Evolutionary conservation across 73 alveolate species (phyloP).

Genomic region (Tetrahymena elliotti): DNA sequence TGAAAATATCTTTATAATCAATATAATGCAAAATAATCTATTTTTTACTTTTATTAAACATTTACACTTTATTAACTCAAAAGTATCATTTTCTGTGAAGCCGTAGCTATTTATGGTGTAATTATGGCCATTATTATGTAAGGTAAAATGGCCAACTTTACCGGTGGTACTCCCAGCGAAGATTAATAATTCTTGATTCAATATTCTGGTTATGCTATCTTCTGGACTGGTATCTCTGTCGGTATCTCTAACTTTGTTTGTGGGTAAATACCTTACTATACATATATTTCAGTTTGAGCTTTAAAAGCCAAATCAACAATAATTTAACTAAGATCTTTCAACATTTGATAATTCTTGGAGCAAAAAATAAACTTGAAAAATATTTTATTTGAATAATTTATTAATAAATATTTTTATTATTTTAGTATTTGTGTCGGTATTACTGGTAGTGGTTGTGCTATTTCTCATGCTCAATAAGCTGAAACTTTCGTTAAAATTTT

Average conservation of each 20-base stretch:
- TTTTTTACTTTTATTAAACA: too few relatives aligned
- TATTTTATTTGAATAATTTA: neutral
- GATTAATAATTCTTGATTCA: constrained; percentile 38
- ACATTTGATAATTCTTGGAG: too few relatives aligned
- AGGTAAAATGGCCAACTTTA: constrained; percentile 63
- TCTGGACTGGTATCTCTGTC: constrained; percentile 95
- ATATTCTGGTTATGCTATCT: constrained; percentile 77
- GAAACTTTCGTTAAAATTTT: constrained; percentile 94
- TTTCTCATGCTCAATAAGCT: constrained; percentile 98
- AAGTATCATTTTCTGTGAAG: constrained; percentile 97
- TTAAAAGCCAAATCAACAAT: too few relatives aligned
- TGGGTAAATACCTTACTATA: constrained; percentile 48
- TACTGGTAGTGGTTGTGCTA: constrained; percentile 97
- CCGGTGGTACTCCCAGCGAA: neutral
- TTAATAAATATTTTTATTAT: too few relatives aligned
- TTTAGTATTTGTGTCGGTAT: constrained; percentile 90
- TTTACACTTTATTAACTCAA: neutral
- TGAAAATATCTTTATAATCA: neutral
- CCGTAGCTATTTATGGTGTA: constrained; percentile 99
- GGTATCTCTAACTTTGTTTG: constrained; percentile 98
- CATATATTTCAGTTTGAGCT: too few relatives aligned
- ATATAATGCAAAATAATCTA: neutral
- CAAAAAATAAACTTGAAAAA: too few relatives aligned
- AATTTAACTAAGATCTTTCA: too few relatives aligned
- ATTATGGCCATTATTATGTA: constrained; percentile 95